phyloP scores from a whole-genome alignment of 208 protist genomes.

The Vickermania ingenoplastis region DNA sequence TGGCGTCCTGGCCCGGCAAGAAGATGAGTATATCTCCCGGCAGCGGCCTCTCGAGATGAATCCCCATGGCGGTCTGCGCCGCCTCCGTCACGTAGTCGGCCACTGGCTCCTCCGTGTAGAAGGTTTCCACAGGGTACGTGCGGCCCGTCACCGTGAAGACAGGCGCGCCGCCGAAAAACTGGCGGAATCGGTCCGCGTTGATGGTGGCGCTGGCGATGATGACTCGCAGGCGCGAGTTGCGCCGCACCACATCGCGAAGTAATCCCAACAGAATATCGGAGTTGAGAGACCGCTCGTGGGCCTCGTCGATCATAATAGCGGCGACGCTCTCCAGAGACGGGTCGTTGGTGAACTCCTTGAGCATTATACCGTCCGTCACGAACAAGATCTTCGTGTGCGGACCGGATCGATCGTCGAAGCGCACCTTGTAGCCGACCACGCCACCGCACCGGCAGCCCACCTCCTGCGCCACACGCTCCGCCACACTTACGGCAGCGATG shows the following conservation, averaged over 20 bases:
- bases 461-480: constrained; percentile 96
- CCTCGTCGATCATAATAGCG: constrained; percentile 99
- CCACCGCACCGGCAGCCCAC: constrained; percentile 78
- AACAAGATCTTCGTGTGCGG: constrained; percentile 91
- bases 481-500: constrained; percentile 98
- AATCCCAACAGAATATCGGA: constrained; percentile 89
- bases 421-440: constrained; percentile 95
- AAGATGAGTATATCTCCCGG: constrained; percentile 99
- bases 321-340: constrained; percentile 90
- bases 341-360: constrained; percentile 95
- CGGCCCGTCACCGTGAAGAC: constrained; percentile 94
- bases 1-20: constrained; percentile 99
- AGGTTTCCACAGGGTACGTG: constrained; percentile 96
- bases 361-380: constrained; percentile 99
- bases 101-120: constrained; percentile 87
- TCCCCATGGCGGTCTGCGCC: constrained; percentile 88
- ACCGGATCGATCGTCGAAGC: constrained; percentile 95
- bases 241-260: constrained; percentile 70
- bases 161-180: constrained; percentile 94
- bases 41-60: constrained; percentile 83
- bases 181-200: constrained; percentile 96
- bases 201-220: constrained; percentile 98
- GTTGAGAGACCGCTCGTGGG: constrained; percentile 95
- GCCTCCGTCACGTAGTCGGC: constrained; percentile 98
- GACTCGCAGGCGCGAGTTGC: constrained; percentile 90